Conservation (phyloP, 73 alveolate species). For the Uronychia setigera region DNA sequence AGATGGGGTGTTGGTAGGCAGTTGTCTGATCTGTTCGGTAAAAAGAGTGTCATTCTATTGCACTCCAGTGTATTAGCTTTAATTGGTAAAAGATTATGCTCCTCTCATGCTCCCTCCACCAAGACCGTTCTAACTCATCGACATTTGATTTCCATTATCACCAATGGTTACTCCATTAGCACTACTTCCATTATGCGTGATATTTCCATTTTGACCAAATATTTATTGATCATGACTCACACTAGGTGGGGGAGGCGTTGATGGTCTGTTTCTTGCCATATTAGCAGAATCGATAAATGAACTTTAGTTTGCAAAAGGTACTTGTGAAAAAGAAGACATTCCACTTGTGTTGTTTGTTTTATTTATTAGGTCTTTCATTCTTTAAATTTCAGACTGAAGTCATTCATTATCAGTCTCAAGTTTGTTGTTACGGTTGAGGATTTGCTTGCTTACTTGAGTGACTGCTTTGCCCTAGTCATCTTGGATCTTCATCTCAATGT, state of each 20-base stretch:
- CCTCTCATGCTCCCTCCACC: no score
- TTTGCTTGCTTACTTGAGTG: slow-evolving; percentile 8
- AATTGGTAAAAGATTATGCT: not conserved
- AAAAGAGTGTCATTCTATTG: not conserved
- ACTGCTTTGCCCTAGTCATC: slow-evolving; percentile 65
- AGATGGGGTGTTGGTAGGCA: not conserved
- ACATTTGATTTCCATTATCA: not conserved
- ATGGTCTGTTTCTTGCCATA: not conserved
- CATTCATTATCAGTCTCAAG: slow-evolving; percentile 5
- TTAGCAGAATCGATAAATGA: not conserved
- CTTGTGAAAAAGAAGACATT: not conserved
- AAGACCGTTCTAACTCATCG: not conserved
- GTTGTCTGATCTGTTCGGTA: not conserved
- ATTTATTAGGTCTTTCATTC: not conserved
- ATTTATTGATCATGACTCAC: not conserved
- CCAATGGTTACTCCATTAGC: not conserved
- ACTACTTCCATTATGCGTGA: not conserved
- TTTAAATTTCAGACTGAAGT: not conserved
- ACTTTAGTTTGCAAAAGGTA: not conserved
- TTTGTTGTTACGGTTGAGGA: not conserved
- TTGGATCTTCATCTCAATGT: slow-evolving; percentile 77
- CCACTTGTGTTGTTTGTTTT: not conserved
- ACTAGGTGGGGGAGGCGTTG: not conserved
- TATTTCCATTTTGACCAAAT: not conserved
- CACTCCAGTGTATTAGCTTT: not conserved